Percentiles rank a stretch among this genome's conserved stretches.
Conservation (phyloP, 352 stramenopile genomes). For the Thraustochytrium striatum region DNA sequence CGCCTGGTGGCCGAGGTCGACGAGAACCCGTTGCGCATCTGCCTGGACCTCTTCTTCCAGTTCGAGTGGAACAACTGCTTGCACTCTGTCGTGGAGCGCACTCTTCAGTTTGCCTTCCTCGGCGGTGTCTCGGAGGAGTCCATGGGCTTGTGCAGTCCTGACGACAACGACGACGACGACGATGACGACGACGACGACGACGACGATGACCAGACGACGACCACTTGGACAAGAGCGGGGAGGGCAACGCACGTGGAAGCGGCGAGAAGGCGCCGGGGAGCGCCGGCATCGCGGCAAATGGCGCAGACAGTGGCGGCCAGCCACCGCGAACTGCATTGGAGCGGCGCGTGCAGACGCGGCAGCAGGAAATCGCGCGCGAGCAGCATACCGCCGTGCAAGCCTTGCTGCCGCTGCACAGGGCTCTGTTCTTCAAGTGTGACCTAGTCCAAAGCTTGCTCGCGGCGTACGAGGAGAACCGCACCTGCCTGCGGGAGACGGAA, state of each 20-base stretch:
- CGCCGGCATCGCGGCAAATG: background rate
- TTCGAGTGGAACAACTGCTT: slow-evolving; percentile 48
- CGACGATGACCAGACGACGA: background rate
- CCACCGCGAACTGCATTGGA: too few species aligned
- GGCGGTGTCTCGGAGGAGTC: slow-evolving; percentile 42
- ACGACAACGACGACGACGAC: background rate
- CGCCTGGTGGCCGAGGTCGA: background rate
- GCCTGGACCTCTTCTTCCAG: slow-evolving; percentile 42
- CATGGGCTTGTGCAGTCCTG: slow-evolving; percentile 15
- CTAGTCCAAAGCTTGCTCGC: background rate
- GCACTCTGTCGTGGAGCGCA: slow-evolving; percentile 39
- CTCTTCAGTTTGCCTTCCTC: slow-evolving; percentile 20
- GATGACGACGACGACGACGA: background rate
- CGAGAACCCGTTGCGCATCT: background rate
- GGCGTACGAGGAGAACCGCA: slow-evolving; percentile 3
- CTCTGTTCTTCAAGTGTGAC: slow-evolving; percentile 2
- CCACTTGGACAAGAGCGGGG: background rate
- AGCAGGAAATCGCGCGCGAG: slow-evolving; percentile 21
- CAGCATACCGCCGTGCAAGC: background rate
- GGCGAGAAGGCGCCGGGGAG: background rate
- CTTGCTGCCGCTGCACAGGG: background rate
- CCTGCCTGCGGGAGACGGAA: slow-evolving; percentile 13
- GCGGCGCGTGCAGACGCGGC: background rate
- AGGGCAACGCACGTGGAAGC: background rate
- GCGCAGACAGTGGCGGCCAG: background rate